phyloP scores from a whole-genome alignment of 1,284 basidiomycete species.

The Tranzscheliella williamsii region DNA sequence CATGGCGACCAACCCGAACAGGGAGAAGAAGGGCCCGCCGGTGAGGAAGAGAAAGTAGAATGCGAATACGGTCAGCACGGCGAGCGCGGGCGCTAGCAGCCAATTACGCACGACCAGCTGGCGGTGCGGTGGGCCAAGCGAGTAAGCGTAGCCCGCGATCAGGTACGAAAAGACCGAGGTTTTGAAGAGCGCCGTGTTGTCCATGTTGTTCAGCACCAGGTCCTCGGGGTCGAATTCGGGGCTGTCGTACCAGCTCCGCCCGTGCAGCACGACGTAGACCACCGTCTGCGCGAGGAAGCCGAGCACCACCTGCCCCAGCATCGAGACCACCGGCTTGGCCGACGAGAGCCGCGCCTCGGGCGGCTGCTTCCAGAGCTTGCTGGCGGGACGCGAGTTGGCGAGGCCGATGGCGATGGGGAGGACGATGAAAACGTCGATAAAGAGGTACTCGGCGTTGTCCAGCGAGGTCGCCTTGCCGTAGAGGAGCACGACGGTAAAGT shows the following conservation, averaged over 20 bases:
- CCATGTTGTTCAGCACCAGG: conserved; percentile 32
- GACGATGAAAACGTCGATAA: conserved; percentile 41
- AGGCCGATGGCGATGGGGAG: conserved; percentile 37
- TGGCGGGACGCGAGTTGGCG: conserved; percentile 24
- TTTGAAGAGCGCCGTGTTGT: conserved; percentile 38
- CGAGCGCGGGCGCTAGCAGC: conserved; percentile 20
- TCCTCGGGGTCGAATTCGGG: conserved; percentile 34
- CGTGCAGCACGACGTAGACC: conserved; percentile 26
- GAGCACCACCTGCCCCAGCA: conserved; percentile 34
- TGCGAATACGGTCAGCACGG: conserved; percentile 20
- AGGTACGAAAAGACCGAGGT: conserved; percentile 41
- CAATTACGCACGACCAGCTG: conserved; percentile 30
- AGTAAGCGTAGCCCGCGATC: conserved; percentile 28
- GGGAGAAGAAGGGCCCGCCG: conserved; percentile 29
- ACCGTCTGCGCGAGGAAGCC: conserved; percentile 36
- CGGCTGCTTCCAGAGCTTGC: conserved; percentile 6
- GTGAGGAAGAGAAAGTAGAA: conserved; percentile 42
- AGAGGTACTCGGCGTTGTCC: conserved; percentile 46
- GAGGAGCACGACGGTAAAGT: conserved; percentile 42
- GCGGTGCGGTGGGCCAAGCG: conserved; percentile 38
- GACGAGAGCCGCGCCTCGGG: conserved; percentile 32
- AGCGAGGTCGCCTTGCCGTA: conserved; percentile 38
- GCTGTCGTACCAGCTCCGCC: conserved; percentile 16
- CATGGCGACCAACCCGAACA: conserved; percentile 37
- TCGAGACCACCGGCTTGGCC: conserved; percentile 20